Evolutionary conservation across 202 grass and related monocot species (phyloP).

Genomic region (Dendrocalamus latiflorus): DNA sequence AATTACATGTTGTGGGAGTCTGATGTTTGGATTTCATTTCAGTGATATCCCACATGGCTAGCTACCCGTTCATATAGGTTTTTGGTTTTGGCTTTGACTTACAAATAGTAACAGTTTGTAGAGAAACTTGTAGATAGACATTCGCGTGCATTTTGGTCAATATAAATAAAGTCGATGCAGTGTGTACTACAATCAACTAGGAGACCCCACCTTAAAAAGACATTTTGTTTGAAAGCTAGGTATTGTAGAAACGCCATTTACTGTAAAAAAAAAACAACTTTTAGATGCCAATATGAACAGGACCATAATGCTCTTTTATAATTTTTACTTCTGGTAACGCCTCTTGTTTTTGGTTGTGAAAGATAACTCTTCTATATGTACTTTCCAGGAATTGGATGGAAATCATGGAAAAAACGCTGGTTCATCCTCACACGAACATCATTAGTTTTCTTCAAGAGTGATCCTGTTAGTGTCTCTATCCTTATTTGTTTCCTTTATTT

Average conservation of each 20-base stretch:
- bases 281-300: too few relatives aligned
- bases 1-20: not conserved
- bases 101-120: too few relatives aligned
- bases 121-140: too few relatives aligned
- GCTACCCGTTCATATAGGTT: not conserved
- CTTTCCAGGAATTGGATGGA: conserved; percentile 94
- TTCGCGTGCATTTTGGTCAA: too few relatives aligned
- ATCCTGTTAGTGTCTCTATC: conserved; percentile 68
- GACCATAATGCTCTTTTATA: not conserved
- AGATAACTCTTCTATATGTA: conserved; percentile 8
- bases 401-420: conserved; percentile 99
- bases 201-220: too few relatives aligned
- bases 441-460: conserved; percentile 96
- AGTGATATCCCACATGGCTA: not conserved
- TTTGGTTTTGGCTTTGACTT: too few relatives aligned
- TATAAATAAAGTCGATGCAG: too few relatives aligned
- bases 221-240: too few relatives aligned
- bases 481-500: conserved; percentile 12
- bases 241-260: too few relatives aligned
- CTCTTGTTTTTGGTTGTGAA: not conserved
- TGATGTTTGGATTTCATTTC: conserved; percentile 7
- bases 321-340: not conserved
- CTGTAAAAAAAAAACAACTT: too few relatives aligned
- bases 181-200: too few relatives aligned
- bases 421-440: conserved; percentile 97